Base-by-base conservation (phyloP, 306 rosid species). In the Prosopis cineraria region DNA sequence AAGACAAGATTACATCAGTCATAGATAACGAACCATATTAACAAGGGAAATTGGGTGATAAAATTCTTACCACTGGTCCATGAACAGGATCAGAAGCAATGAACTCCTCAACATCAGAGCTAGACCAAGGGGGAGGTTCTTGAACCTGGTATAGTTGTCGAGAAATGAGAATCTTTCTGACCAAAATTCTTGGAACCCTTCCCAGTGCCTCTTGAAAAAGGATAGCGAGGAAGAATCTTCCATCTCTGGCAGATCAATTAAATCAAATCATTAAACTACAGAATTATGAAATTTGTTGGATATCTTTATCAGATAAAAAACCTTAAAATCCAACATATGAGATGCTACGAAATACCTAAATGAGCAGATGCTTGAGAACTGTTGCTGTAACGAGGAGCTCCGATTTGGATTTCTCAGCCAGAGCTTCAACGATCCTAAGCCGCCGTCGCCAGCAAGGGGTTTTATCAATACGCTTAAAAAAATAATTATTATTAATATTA, bases 11-110 rank as follows among this genome's bases (percentile, higher is more conserved):
- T 36, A 66, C 11, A 39, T n/a, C 2, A 5, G 47, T 13, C 6
- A 44, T 10, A 78, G 1, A 17, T 2, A 2, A 48, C 22, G 8
- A 37, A 39, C 12, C n/a, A 39, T 13, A 66, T 20, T 39, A 2
- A 12, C 7, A 3, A 41, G 19, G 5, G 25, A 41, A 36, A 29
- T 8, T 56, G 19, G 11, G 62, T 36, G 52, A 10, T 19, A 33
- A 17, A 48, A 17, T 34, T 60, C 43, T 78, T 77, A 90, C 94
- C 40, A 81, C 59, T 37, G 89, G 85, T 56, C 94, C 94, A 50
- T 90, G 86, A 37, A 90, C 75, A 45, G 90, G 87, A 60, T 90
- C 89, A 5, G 87, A 73, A 73, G 90, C 91, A 67, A 88, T 84
- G 72, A 90, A 90, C 1, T 79, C 84, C 6, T 88, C 89, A 37